Evolutionary conservation across 805 yeast species (phyloP).

Genomic region (Kluyveromyces siamensis): DNA sequence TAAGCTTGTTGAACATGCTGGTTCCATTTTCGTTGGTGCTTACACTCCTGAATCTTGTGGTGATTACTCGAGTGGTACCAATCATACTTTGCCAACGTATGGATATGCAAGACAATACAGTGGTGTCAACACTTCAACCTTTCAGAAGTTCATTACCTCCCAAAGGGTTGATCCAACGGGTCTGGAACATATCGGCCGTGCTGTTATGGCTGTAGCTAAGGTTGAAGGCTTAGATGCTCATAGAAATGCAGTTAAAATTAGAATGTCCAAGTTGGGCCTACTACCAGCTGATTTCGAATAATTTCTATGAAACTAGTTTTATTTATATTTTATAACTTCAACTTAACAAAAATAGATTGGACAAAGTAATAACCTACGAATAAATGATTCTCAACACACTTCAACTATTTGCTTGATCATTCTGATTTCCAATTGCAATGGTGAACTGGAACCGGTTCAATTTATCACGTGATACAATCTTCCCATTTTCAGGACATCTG

Average conservation of each 20-base stretch:
- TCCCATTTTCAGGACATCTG: not conserved
- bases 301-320: not conserved
- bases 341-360: not conserved
- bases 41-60: slow-evolving; percentile 98
- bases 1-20: slow-evolving; percentile 77
- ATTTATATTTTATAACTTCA: not conserved
- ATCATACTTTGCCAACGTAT: slow-evolving; percentile 96
- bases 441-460: not conserved
- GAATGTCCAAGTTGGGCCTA: slow-evolving; percentile 76
- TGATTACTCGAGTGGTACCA: slow-evolving; percentile 96
- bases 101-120: slow-evolving; percentile 97
- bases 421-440: no score
- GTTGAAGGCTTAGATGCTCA: slow-evolving; percentile 97
- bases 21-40: slow-evolving; percentile 93
- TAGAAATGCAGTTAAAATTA: slow-evolving; percentile 90
- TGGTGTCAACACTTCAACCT: slow-evolving; percentile 94
- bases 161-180: slow-evolving; percentile 88
- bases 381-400: not conserved
- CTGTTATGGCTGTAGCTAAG: slow-evolving; percentile 91
- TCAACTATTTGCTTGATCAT: not conserved
- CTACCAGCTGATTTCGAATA: slow-evolving; percentile 29
- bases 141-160: slow-evolving; percentile 89
- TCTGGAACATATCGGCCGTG: slow-evolving; percentile 80
- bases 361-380: not conserved
- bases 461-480: not conserved